A percentile compares a stretch with the other conserved stretches of the same genome.
Conservation (phyloP, 2,329 filamentous ascomycete genomes). For the Didymella lethalis region DNA sequence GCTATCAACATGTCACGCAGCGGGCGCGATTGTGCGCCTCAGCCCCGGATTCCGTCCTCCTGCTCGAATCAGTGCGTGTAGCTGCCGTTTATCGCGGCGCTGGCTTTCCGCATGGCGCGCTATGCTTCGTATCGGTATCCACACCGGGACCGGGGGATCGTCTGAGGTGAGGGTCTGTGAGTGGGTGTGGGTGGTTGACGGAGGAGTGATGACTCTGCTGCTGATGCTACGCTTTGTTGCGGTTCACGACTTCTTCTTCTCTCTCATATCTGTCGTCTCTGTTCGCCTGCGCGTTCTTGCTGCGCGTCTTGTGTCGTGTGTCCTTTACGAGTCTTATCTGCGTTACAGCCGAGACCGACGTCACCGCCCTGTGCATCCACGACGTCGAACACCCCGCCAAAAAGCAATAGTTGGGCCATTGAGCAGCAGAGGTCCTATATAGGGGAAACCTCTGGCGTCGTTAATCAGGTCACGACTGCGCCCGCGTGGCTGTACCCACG, state of each 20-base stretch:
- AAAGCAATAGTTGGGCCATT: not conserved
- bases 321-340: conserved; percentile 20
- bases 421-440: not conserved
- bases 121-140: conserved; percentile 25
- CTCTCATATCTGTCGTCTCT: not conserved
- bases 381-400: not conserved
- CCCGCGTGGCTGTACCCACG: conserved; percentile 36
- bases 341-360: conserved; percentile 15
- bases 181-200: conserved; percentile 25
- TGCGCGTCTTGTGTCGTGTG: conserved; percentile 6
- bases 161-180: conserved; percentile 25
- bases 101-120: conserved; percentile 20
- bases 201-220: conserved; percentile 27
- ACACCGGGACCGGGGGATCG: conserved; percentile 25
- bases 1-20: conserved; percentile 11
- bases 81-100: conserved; percentile 21
- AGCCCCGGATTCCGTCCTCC: conserved; percentile 28
- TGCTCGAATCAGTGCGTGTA: conserved; percentile 25
- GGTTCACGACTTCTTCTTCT: conserved; percentile 4
- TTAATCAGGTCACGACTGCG: conserved; percentile 28
- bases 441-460: not conserved
- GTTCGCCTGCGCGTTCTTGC: not conserved
- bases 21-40: conserved; percentile 10
- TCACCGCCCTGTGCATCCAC: conserved; percentile 9
- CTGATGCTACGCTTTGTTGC: conserved; percentile 9